Evolutionary conservation across 2,329 filamentous ascomycete genomes (phyloP).

Genomic region (Pleoardoris graminearum): DNA sequence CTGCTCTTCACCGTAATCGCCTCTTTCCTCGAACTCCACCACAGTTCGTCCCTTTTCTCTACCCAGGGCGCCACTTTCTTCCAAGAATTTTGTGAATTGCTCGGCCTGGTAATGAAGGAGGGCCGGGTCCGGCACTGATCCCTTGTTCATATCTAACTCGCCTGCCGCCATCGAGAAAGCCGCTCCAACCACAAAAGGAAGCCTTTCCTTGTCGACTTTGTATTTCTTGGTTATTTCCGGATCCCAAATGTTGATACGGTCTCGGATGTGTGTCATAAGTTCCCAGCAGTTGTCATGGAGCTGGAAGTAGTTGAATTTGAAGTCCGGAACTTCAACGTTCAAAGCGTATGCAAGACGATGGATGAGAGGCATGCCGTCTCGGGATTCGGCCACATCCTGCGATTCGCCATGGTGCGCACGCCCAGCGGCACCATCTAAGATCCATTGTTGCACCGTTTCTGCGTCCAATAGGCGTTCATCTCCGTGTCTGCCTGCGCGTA

Average conservation of each 20-base stretch:
- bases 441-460: not conserved
- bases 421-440: not conserved
- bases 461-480: not conserved
- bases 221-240: not conserved
- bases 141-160: not conserved
- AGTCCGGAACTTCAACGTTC: not conserved
- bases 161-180: not conserved
- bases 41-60: no score
- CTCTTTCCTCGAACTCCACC: no score
- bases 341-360: not conserved
- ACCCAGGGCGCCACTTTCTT: no score
- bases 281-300: constrained; percentile 1
- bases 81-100: no score
- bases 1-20: no score
- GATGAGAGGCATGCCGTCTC: not conserved
- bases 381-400: not conserved
- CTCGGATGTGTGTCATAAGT: not conserved
- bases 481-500: not conserved
- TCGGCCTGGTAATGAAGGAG: no score
- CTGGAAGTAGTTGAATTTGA: constrained; percentile 2
- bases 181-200: not conserved
- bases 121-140: no score
- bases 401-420: not conserved
- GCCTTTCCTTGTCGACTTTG: not conserved
- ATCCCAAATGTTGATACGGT: not conserved